Conservation (phyloP, 352 stramenopile genomes). For the Elongisporangium senticosum region DNA sequence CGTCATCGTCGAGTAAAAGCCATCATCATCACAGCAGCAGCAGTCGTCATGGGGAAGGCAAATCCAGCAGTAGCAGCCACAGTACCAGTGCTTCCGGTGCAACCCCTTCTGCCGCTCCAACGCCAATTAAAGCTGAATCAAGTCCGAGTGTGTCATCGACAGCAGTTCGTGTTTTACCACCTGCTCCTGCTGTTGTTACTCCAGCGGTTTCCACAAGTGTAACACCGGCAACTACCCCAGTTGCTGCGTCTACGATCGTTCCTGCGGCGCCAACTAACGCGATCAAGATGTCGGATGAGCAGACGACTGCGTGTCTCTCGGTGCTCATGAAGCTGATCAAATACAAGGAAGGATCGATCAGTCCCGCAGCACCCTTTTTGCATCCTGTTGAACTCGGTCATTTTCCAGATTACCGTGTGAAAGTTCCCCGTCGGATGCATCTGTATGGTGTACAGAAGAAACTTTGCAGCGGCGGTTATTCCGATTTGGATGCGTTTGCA, state of each 20-base stretch:
- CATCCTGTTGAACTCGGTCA: constrained; percentile 76
- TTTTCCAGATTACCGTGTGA: constrained; percentile 82
- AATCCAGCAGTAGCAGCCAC: constrained; percentile 16
- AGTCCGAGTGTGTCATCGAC: constrained; percentile 1
- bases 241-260: background rate
- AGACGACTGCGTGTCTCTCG: constrained; percentile 43
- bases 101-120: background rate
- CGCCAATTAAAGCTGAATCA: background rate
- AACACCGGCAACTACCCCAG: too few relatives aligned
- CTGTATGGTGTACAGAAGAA: constrained; percentile 84
- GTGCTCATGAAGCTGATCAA: constrained; percentile 85
- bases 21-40: constrained; percentile 13
- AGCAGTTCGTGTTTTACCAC: constrained; percentile 2
- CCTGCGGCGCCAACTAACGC: background rate
- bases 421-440: constrained; percentile 82
- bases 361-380: constrained; percentile 67
- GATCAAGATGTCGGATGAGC: constrained; percentile 51
- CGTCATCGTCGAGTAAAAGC: constrained; percentile 9
- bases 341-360: constrained; percentile 74
- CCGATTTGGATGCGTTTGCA: constrained; percentile 59
- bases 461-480: constrained; percentile 64
- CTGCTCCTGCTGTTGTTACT: background rate
- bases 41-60: too few relatives aligned
- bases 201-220: too few relatives aligned
- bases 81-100: constrained; percentile 3